Evolutionary conservation across 305 asterid genomes (phyloP).

Genomic region (Stenogyne calaminthoides): DNA sequence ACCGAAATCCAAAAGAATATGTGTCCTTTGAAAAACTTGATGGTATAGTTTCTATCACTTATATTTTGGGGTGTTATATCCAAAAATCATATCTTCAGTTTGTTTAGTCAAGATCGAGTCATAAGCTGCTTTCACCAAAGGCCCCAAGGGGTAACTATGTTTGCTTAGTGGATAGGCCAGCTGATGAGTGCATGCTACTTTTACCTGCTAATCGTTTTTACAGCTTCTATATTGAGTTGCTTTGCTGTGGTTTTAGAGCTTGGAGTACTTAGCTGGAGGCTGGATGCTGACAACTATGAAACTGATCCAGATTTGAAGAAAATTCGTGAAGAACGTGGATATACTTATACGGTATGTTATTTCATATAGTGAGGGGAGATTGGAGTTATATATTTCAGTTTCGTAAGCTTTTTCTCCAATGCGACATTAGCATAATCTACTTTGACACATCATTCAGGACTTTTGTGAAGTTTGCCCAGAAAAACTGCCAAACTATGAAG

Average conservation of each 20-base stretch:
- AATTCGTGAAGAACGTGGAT: slow-evolving; percentile 83
- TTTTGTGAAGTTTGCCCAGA: slow-evolving; percentile 88
- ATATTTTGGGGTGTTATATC: neutral
- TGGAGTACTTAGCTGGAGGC: slow-evolving; percentile 89
- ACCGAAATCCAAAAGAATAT: slow-evolving; percentile 72
- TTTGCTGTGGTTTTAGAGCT: slow-evolving; percentile 53
- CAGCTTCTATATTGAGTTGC: slow-evolving; percentile 15
- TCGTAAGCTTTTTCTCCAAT: neutral
- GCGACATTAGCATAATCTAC: slow-evolving; percentile 1
- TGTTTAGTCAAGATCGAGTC: neutral
- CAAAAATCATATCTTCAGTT: neutral
- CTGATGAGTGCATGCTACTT: neutral
- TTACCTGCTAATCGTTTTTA: neutral
- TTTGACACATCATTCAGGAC: slow-evolving; percentile 49
- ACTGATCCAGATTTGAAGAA: slow-evolving; percentile 81
- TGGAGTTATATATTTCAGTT: slow-evolving; percentile 4
- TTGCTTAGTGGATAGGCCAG: neutral
- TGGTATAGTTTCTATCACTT: slow-evolving; percentile 42
- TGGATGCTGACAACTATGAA: slow-evolving; percentile 88
- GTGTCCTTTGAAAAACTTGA: slow-evolving; percentile 83
- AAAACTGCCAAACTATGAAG: slow-evolving; percentile 76
- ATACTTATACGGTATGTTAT: slow-evolving; percentile 68
- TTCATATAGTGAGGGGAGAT: neutral
- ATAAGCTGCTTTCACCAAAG: neutral
- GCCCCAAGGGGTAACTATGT: neutral